Conservation (phyloP, 805 yeast genomes). For the Vanderwaltozyma polyspora region DNA sequence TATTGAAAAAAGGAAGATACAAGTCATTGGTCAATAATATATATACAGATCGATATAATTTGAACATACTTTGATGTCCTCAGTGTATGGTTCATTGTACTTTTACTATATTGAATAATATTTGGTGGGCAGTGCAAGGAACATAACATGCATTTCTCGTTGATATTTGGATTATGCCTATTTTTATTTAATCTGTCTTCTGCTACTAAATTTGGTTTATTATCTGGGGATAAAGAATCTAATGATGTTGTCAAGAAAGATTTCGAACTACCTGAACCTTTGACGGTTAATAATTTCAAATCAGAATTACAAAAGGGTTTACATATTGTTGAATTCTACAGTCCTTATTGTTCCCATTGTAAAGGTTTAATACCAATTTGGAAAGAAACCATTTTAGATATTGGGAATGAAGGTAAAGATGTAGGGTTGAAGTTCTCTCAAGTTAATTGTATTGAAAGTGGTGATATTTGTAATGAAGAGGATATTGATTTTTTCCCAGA, state of each 20-base stretch:
- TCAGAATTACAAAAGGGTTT: constrained; percentile 38
- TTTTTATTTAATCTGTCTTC: too few species aligned
- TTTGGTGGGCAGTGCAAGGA: too few species aligned
- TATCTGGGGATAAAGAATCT: too few species aligned
- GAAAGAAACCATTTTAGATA: constrained; percentile 49
- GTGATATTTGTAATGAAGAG: constrained; percentile 72
- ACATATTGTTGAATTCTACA: constrained; percentile 76
- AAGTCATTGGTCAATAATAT: too few species aligned
- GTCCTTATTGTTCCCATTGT: constrained; percentile 87
- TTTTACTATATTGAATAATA: too few species aligned
- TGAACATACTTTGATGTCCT: too few species aligned
- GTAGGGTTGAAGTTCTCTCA: constrained; percentile 50
- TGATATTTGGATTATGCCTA: too few species aligned
- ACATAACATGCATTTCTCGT: too few species aligned
- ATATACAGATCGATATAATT: too few species aligned
- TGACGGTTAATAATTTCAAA: constrained; percentile 44
- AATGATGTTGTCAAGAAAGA: neutral
- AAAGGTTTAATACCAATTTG: constrained; percentile 68
- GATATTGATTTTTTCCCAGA: constrained; percentile 55
- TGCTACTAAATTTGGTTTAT: too few species aligned
- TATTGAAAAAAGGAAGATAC: too few species aligned
- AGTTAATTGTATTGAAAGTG: constrained; percentile 78
- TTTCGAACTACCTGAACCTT: constrained; percentile 34
- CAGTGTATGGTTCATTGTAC: too few species aligned
- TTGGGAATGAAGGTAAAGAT: constrained; percentile 34